A percentile compares a stretch with the other conserved stretches of the same genome.
Evolutionary conservation across 257 asterid genomes (phyloP).

Genomic region (Petrea volubilis): DNA sequence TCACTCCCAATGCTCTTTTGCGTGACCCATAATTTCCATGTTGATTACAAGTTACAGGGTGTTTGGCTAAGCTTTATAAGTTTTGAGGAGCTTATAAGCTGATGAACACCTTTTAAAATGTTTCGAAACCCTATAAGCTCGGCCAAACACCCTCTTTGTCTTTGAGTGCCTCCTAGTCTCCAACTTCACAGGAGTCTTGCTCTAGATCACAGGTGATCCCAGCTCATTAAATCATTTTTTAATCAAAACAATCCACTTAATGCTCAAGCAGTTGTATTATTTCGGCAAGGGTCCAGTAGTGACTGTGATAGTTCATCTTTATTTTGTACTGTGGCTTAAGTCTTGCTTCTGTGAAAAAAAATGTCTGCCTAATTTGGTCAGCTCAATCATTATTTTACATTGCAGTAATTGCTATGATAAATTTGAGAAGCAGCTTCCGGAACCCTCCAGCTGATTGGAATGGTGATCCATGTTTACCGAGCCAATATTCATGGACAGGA

Average conservation of each 20-base stretch:
- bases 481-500: conserved; percentile 82
- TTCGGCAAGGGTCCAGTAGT: not conserved
- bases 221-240: not conserved
- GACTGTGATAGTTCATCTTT: not conserved
- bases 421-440: conserved; percentile 56
- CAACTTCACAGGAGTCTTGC: not conserved
- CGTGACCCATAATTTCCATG: too few species aligned
- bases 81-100: too few species aligned
- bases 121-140: too few species aligned
- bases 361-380: not conserved
- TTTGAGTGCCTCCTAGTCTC: not conserved
- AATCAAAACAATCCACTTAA: not conserved
- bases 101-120: too few species aligned
- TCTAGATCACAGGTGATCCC: not conserved
- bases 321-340: not conserved
- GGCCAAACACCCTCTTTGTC: too few species aligned
- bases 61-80: too few species aligned
- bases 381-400: conserved; percentile 1
- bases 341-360: not conserved
- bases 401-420: conserved; percentile 77
- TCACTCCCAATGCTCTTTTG: not conserved
- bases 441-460: conserved; percentile 88
- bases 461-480: conserved; percentile 96
- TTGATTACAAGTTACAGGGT: too few species aligned
- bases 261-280: not conserved